Conservation (phyloP, 2,329 filamentous ascomycete genomes). For the Stemphylium lycopersici region DNA sequence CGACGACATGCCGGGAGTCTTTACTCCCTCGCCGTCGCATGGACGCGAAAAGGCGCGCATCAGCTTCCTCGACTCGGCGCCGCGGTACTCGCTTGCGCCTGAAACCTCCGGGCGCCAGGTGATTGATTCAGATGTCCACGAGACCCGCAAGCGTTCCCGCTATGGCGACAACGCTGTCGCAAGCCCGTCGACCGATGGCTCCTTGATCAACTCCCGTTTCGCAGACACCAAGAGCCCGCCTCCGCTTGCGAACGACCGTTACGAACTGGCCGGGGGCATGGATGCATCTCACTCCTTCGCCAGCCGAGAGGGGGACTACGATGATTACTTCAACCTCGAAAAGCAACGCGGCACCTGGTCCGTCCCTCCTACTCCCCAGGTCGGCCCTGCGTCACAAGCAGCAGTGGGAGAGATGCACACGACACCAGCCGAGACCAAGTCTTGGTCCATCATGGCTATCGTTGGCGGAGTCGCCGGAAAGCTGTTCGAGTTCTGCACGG, state of each 20-base stretch:
- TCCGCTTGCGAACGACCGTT: conserved; percentile 59
- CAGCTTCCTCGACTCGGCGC: conserved; percentile 28
- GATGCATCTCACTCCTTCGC: conserved; percentile 53
- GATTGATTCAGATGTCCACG: conserved; percentile 36
- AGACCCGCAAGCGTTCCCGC: conserved; percentile 42
- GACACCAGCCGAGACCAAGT: conserved; percentile 30
- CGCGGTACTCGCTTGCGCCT: conserved; percentile 32
- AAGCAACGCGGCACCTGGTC: conserved; percentile 47
- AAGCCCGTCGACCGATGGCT: conserved; percentile 27
- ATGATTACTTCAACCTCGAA: conserved; percentile 50
- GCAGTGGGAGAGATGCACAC: conserved; percentile 17
- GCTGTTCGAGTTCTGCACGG: conserved; percentile 81
- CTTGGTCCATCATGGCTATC: conserved; percentile 60
- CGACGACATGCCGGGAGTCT: conserved; percentile 39
- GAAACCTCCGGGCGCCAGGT: conserved; percentile 38
- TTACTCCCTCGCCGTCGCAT: conserved; percentile 25
- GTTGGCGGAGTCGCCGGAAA: conserved; percentile 74
- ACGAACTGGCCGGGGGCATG: conserved; percentile 56
- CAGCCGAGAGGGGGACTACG: conserved; percentile 49
- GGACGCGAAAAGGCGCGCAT: conserved; percentile 21
- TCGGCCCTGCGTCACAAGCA: conserved; percentile 19
- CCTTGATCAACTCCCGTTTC: conserved; percentile 29
- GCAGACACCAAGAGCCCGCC: conserved; percentile 46
- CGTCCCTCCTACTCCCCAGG: conserved; percentile 35
- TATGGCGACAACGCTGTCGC: conserved; percentile 20